Base-by-base conservation (phyloP, 208 protist genomes). In the Leishmania martiniquensis region DNA sequence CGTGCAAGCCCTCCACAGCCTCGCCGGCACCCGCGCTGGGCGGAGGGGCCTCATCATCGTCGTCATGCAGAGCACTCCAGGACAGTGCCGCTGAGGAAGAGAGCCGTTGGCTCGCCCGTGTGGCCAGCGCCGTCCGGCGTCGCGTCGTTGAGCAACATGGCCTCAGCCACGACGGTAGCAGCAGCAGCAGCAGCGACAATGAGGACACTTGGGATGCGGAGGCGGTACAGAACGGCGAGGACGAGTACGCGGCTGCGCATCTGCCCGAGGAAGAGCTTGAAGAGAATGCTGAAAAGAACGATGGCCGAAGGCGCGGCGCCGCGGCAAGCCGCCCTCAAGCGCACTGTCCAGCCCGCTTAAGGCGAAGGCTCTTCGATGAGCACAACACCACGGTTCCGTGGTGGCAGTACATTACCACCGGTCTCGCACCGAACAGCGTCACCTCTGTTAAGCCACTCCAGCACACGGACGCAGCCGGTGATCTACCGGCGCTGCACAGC, bases 331-430 rank as follows among this genome's bases (percentile, higher is more conserved):
- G 42, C 29, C 47, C 6, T 29, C 68, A 32, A 37, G 68, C 68
- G 39, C 54, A 78, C 0, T 72, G 54, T 17, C 55, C 29, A n/a
- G 51, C 67, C 2, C 47, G 57, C 59, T 67, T 69, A 37, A 77
- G 70, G 60, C 74, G 77, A 34, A 65, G 65, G 49, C 76, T 96
- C 12, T 95, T 97, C 65, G 72, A 76, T 45, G 54, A 83, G 57
- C 62, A 75, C 10, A 91, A 95, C 78, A 71, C 55, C 34, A 77
- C 85, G 9, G 84, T 93, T 20, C 90, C 91, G 49, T 97, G 93
- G 91, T 95, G 91, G 90, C 88, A 84, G 67, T 97, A 95, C 83
- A 93, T 97, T 70, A 82, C 83, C 15, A 91, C 89, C n/a, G 93
- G 93, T 13, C 82, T 97, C 4, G 69, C 77, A 20, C 55, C 68